phyloP scores from a whole-genome alignment of 441 rosid species.

The Erodium texanum region DNA sequence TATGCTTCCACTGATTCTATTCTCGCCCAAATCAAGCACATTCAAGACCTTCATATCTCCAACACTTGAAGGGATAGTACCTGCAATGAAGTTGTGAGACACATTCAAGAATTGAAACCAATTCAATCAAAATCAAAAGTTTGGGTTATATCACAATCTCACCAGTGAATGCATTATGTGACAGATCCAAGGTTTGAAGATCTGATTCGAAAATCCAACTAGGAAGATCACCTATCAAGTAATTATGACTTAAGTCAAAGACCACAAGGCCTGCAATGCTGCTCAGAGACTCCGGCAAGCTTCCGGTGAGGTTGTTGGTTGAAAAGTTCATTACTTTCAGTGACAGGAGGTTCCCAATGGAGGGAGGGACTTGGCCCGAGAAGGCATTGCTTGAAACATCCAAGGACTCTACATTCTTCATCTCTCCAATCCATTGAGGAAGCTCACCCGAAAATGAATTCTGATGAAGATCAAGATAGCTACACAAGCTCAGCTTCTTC shows the following conservation, averaged over 20 bases:
- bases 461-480: slow-evolving; percentile 32
- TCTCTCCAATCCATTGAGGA: slow-evolving; percentile 47
- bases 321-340: slow-evolving; percentile 56
- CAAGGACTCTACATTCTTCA: slow-evolving; percentile 48
- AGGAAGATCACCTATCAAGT: slow-evolving; percentile 56
- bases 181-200: slow-evolving; percentile 32
- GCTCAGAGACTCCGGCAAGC: slow-evolving; percentile 48
- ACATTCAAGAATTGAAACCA: slow-evolving; percentile 38
- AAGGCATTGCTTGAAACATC: slow-evolving; percentile 73
- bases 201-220: slow-evolving; percentile 49
- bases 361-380: slow-evolving; percentile 50
- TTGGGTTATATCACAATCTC: slow-evolving; percentile 24
- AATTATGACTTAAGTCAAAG: slow-evolving; percentile 60
- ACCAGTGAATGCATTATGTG: slow-evolving; percentile 29
- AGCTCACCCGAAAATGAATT: slow-evolving; percentile 40
- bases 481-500: slow-evolving; percentile 48
- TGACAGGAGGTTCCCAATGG: slow-evolving; percentile 51
- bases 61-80: slow-evolving; percentile 35
- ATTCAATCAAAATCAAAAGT: slow-evolving; percentile 20
- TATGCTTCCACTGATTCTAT: slow-evolving; percentile 42
- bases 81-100: slow-evolving; percentile 41
- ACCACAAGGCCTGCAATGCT: slow-evolving; percentile 42
- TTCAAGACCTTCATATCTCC: slow-evolving; percentile 37
- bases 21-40: slow-evolving; percentile 50
- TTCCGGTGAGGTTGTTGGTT: slow-evolving; percentile 43